phyloP scores from a whole-genome alignment of 805 yeast genomes.

The Saccharomycopsis javanensis region DNA sequence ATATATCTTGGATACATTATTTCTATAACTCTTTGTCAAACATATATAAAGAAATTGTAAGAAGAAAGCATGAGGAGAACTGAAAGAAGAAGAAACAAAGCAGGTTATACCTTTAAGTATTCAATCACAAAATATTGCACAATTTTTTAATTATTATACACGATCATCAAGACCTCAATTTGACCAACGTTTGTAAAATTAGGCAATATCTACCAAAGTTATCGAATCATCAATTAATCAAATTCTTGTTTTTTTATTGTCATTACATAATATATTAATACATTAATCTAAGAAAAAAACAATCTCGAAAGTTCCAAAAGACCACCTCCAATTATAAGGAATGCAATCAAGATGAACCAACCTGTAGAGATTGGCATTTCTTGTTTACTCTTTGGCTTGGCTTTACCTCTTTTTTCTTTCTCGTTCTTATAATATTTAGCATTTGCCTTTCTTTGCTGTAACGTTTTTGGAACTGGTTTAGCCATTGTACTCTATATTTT shows the following conservation, averaged over 20 bases:
- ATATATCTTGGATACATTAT: background rate
- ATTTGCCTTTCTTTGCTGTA: slow-evolving; percentile 37
- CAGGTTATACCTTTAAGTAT: background rate
- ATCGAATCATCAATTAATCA: background rate
- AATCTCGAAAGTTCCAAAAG: slow-evolving; percentile 33
- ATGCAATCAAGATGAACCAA: slow-evolving; percentile 33
- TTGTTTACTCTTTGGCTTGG: slow-evolving; percentile 25
- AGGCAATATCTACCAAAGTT: background rate
- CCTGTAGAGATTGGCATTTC: slow-evolving; percentile 32
- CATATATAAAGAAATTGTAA: background rate
- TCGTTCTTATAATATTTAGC: slow-evolving; percentile 35
- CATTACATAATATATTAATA: background rate
- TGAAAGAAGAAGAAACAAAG: background rate
- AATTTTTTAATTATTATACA: background rate
- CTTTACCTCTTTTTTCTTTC: slow-evolving; percentile 33
- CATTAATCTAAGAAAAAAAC: slow-evolving; percentile 24
- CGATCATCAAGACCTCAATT: background rate
- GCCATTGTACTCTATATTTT: slow-evolving; percentile 10
- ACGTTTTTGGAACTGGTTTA: slow-evolving; percentile 32
- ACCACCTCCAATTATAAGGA: slow-evolving; percentile 41
- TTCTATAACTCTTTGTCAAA: background rate
- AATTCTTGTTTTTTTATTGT: background rate
- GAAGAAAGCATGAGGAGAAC: background rate
- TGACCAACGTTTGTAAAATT: background rate
- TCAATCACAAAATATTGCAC: background rate